These are phyloP conservation scores for Pyrus hybrid DNA, from an alignment of 331 rosid species.

Conservation along the genomic window DNA sequence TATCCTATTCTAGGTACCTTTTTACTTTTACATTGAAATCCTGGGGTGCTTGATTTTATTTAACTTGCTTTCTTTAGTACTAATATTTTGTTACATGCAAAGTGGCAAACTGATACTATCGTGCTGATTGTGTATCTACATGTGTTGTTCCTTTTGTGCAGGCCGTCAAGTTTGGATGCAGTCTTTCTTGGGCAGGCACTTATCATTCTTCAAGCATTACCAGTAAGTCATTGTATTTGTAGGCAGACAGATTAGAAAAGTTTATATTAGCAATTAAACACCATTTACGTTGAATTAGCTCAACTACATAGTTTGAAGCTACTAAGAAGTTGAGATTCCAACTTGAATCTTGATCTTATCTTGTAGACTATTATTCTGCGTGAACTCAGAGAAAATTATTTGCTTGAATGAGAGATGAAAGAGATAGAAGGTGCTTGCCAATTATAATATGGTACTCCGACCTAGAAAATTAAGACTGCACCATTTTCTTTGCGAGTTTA, in stretches of 20 bases:
- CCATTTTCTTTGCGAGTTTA: background rate
- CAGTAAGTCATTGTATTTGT: slow-evolving; percentile 50
- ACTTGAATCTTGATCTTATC: background rate
- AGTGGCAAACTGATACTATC: background rate
- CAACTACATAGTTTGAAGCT: background rate
- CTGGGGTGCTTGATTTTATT: background rate
- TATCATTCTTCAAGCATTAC: slow-evolving; percentile 54
- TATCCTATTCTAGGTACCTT: background rate
- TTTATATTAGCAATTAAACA: background rate
- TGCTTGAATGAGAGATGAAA: background rate
- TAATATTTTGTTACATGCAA: background rate
- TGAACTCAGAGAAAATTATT: background rate
- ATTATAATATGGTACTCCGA: background rate
- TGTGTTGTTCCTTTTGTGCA: slow-evolving; percentile 25
- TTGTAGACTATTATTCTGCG: background rate
- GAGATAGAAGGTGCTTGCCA: background rate
- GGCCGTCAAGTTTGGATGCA: slow-evolving; percentile 89
- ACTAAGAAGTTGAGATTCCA: background rate
- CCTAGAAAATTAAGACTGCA: background rate
- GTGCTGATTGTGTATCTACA: background rate
- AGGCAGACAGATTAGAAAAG: background rate
- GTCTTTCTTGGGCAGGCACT: slow-evolving; percentile 68
- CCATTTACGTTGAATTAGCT: background rate
- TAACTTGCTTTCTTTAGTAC: background rate
- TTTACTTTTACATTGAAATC: background rate